Evolutionary conservation across 495 filamentous ascomycete genomes (phyloP), one percentile per base, ranked within the genome.

Genomic region (Aspergillus hancockii): DNA sequence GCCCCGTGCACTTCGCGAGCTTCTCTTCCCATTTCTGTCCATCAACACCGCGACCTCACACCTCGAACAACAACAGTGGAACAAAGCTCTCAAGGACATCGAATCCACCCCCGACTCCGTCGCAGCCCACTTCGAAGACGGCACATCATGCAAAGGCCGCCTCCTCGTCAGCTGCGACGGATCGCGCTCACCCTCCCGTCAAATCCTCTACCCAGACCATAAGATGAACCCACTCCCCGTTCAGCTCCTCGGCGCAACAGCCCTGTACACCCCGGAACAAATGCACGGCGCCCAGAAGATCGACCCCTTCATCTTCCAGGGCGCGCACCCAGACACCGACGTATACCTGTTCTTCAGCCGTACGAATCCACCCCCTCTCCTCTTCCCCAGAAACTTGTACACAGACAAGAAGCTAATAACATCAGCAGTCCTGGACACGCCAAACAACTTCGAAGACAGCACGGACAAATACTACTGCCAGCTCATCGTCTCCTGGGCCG

Each of bases 241-340:
- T 5, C 74, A 76, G 28, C 65, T 85, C 36, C 70, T 82, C 0
- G 83, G 84, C 6, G 73, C 72, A 12, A 72, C 73, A 2, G 65
- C 77, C 1, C 59, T 69, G 3, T 79, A 85, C 32, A 71, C 73
- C 0, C 57, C 69, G 0, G 69, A 69, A 43, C 69, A 81, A 46
- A 67, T 77, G 32, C 65, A 67, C 1, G 74, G 74, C 6, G 74
- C 81, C 28, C 67, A 77, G 16, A 70, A 69, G 4, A 76, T 87
- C 18, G 84, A 88, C 52, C 83, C 85, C 0, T 81, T 80, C 23
- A 82, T 89, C 41, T 82, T 88, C 47, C 84, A 88, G 50, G 84
- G 85, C 1, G 75, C 79, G 4, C 77, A 86, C 52, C 84, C 86
- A 0, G 69, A 75, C 13, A 81, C 85, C 12, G 72, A 81, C 25